These are phyloP conservation scores for Colletotrichum sp. DNA, from an alignment of 2,329 filamentous ascomycete species.

Conservation along the genomic window DNA sequence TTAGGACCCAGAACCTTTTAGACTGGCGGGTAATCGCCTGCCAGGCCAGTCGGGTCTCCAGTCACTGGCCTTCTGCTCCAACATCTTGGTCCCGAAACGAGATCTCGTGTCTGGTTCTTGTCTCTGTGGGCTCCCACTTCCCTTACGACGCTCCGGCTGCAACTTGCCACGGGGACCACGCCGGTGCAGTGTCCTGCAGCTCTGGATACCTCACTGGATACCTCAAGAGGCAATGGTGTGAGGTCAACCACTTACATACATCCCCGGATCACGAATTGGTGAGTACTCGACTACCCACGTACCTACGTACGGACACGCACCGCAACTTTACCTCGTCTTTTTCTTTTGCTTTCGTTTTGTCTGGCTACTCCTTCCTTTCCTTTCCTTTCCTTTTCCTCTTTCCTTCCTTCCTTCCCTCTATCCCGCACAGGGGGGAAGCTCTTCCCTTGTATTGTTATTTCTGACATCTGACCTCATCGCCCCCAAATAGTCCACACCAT, in stretches of 20 bases:
- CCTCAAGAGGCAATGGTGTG: conserved; percentile 18
- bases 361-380: neutral
- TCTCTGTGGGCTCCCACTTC: conserved; percentile 19
- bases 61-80: conserved; percentile 13
- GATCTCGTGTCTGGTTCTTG: conserved; percentile 21
- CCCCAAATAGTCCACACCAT: conserved; percentile 31
- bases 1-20: conserved; percentile 22
- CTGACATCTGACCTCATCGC: conserved; percentile 15
- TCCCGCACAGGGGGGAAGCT: conserved; percentile 9
- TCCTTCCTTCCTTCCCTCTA: neutral
- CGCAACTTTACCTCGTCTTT: neutral
- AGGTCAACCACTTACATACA: conserved; percentile 4
- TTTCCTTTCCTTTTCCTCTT: neutral
- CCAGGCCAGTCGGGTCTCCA: conserved; percentile 18
- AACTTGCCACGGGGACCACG: conserved; percentile 18
- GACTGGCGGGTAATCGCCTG: conserved; percentile 21
- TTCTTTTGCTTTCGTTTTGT: neutral
- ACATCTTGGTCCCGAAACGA: conserved; percentile 23
- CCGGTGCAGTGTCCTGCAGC: neutral
- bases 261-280: conserved; percentile 15
- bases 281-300: neutral
- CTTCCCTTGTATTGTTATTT: conserved; percentile 15
- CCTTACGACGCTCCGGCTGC: conserved; percentile 18
- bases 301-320: neutral
- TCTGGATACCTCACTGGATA: neutral